Conservation (phyloP, 176 grass and related monocot genomes). For the Cenchrus americanus region DNA sequence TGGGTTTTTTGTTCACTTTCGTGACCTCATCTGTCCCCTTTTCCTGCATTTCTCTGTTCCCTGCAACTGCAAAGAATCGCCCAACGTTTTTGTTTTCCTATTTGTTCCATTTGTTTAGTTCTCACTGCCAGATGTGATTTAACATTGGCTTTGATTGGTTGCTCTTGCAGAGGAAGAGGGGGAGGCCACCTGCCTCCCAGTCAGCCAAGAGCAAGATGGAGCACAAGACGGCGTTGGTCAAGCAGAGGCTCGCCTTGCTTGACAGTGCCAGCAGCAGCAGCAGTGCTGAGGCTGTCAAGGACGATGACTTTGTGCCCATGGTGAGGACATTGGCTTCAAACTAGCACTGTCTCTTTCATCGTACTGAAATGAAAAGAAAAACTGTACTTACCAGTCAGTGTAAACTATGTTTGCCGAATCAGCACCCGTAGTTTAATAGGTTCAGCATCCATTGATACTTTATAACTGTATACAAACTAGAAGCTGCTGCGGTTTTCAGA, state of each 20-base stretch:
- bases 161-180: conserved; percentile 44
- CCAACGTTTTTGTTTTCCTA: too few relatives aligned
- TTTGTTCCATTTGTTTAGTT: too few relatives aligned
- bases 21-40: too few relatives aligned
- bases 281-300: conserved; percentile 20
- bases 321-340: conserved; percentile 32
- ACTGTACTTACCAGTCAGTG: not conserved
- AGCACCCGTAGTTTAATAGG: not conserved
- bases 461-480: not conserved
- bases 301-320: not conserved
- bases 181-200: conserved; percentile 26
- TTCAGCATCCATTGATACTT: not conserved
- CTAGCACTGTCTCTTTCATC: not conserved
- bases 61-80: too few relatives aligned
- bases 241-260: conserved; percentile 37
- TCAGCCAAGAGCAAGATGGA: conserved; percentile 40
- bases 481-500: not conserved
- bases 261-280: conserved; percentile 7
- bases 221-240: conserved; percentile 45
- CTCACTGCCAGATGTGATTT: too few relatives aligned
- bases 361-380: not conserved
- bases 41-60: too few relatives aligned
- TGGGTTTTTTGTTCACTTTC: too few relatives aligned
- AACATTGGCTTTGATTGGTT: not conserved
- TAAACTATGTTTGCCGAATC: not conserved